A percentile compares a stretch with the other conserved stretches of the same genome.
Evolutionary conservation across 352 stramenopile genomes (phyloP).

Genomic region (Phytophthora aleatoria): DNA sequence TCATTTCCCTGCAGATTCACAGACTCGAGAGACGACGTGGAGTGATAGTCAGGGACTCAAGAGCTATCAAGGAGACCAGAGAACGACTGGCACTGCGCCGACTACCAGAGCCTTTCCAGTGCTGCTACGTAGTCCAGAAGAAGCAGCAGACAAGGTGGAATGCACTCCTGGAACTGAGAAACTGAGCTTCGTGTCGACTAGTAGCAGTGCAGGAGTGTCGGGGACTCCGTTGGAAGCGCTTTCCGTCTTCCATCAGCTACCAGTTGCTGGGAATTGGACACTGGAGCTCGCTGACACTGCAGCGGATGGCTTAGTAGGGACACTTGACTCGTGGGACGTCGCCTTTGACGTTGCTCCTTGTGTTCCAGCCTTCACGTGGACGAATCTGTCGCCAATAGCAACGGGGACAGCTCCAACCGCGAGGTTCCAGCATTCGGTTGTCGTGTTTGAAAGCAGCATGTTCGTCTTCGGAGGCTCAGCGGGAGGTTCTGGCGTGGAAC

Average conservation of each 20-base stretch:
- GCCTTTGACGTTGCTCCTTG: conserved; percentile 58
- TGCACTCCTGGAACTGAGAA: conserved; percentile 39
- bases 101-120: conserved; percentile 56
- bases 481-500: conserved; percentile 28
- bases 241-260: conserved; percentile 59
- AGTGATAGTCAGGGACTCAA: conserved; percentile 41
- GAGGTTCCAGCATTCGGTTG: conserved; percentile 63
- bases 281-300: conserved; percentile 52
- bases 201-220: conserved; percentile 1
- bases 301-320: conserved; percentile 46
- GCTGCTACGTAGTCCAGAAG: conserved; percentile 48
- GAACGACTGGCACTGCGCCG: conserved; percentile 37
- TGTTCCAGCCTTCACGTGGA: conserved; percentile 61
- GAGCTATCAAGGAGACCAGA: conserved; percentile 30
- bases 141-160: conserved; percentile 33
- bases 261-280: conserved; percentile 61
- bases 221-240: conserved; percentile 50
- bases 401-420: conserved; percentile 46
- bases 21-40: conserved; percentile 48
- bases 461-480: conserved; percentile 70
- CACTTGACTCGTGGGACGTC: conserved; percentile 58
- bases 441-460: conserved; percentile 65
- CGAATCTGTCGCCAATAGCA: conserved; percentile 34
- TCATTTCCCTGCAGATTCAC: conserved; percentile 44
- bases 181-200: conserved; percentile 39